Evolutionary conservation across 1,139 yeast species (phyloP), one percentile per base, ranked within the genome.

Genomic region (Blastobotrys indianensis): DNA sequence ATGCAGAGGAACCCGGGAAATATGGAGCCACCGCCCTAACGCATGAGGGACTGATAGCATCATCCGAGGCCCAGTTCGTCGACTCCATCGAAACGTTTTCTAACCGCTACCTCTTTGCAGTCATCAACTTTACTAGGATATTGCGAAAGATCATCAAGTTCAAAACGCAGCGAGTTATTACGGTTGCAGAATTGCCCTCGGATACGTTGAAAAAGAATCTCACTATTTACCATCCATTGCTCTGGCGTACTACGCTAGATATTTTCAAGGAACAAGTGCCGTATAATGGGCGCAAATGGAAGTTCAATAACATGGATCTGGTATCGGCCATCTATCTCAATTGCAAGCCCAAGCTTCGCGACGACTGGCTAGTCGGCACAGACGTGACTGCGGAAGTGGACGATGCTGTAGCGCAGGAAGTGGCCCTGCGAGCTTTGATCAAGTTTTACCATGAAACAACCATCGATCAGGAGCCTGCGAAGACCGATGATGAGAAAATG

Each of bases 201-300:
- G 74, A 66, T 5, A 60, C 68, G 1, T 57, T 71, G 44, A 63
- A 66, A 41, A 63, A 64, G 47, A 58, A 68, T 7, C 56, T 71
- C 37, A 51, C 61, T 4, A 60, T 84, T 38, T 80, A 81, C 54
- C 87, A 85, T 57, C 62, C 69, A 12, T 73, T 75, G n/a, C 64
- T 88, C 28, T 81, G 85, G 65, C 70, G 69, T 38, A 88, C 94
- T 1, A 80, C 85, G 2, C 69, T 90, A 54, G 82, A 80, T 57
- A 75, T 65, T 1, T 70, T 90, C 51, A 88, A 86, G 62, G 82
- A 86, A 52, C 74, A 88, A 43, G 81, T 90, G 0, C 97, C 97
- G 0, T 87, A 83, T 63, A 90, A 86, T 56, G 97, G 97, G 15
- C 79, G 94, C 50, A 88, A 90, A 63, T 92, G 99, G 99, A 82